Base-by-base conservation (phyloP, 2,329 filamentous ascomycete species). In the Sarocladium strictum region DNA sequence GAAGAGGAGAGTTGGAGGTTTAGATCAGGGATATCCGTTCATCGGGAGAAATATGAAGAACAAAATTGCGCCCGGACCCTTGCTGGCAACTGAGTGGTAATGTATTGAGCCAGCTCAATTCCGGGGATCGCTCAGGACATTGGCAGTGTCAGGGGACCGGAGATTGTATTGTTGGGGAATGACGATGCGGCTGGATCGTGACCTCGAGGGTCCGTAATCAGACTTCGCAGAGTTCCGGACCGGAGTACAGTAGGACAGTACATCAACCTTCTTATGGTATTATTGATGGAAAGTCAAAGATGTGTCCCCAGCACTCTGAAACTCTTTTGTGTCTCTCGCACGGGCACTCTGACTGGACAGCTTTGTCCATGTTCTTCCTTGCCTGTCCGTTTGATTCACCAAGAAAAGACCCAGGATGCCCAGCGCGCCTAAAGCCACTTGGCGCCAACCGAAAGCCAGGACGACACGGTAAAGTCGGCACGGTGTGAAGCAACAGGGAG, bases 391-490 rank as follows among this genome's bases (percentile, higher is more conserved):
- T 43, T 7, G 24, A n/a, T 29, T 29, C 23, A 32, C 29, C 12
- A 6, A 32, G 29, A 12, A n/a, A n/a, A 23, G 40, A 21, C 19
- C 40, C 43, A 33, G n/a, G 47, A 51, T 51, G 47, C 26, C 47
- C 7, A 51, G 47, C 5, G 47, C 47, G 47, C 47, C 47, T 33
- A 35, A 29, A 51, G 47, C 47, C 47, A 51, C 47, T 51, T 51
- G 47, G 47, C 47, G 47, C 47, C 47, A 32, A 38, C 19, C 38
- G 7, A 12, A 51, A 35, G 7, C 9, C 11, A 32, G 21, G 29
- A 23, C 26, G 10, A 51, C 47, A 51, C 47, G 47, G 47, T 51
- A 51, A 51, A 51, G 23, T 51, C 47, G 47, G 47, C 47, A 51
- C 47, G 26, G 29, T 43, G 17, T 12, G 43, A 21, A 23, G 43